These are phyloP conservation scores for Eurotiales sp. DNA, from an alignment of 2,329 filamentous ascomycete genomes.

Conservation along the genomic window DNA sequence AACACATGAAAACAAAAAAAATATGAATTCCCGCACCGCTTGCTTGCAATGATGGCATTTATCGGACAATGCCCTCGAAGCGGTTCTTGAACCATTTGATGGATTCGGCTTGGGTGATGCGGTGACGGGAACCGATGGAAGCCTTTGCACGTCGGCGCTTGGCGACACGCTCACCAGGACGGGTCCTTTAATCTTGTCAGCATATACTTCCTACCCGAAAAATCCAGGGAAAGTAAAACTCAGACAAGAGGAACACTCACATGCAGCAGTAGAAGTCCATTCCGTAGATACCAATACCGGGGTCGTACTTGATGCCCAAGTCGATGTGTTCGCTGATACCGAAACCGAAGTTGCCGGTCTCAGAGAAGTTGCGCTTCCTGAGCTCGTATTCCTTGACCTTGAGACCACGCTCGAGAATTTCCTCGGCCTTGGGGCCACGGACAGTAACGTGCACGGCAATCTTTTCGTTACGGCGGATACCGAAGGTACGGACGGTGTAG, in stretches of 20 bases:
- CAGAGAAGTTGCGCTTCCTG: slow-evolving; percentile 98
- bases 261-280: slow-evolving; percentile 99
- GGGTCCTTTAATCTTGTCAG: slow-evolving; percentile 58
- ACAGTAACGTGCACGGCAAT: slow-evolving; percentile 99
- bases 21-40: slow-evolving; percentile 15
- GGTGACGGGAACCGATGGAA: slow-evolving; percentile 81
- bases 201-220: neutral
- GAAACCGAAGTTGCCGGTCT: slow-evolving; percentile 99
- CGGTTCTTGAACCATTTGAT: slow-evolving; percentile 96
- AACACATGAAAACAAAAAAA: slow-evolving; percentile 16
- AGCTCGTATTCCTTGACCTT: slow-evolving; percentile 99
- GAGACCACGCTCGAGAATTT: slow-evolving; percentile 99
- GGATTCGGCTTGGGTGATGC: slow-evolving; percentile 91
- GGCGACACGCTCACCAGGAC: slow-evolving; percentile 95
- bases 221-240: neutral
- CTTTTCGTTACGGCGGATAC: slow-evolving; percentile 99
- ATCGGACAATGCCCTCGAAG: slow-evolving; percentile 99
- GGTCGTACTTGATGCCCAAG: slow-evolving; percentile 99
- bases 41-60: slow-evolving; percentile 48
- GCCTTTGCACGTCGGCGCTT: slow-evolving; percentile 88
- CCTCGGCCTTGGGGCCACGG: slow-evolving; percentile 98
- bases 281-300: slow-evolving; percentile 96
- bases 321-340: slow-evolving; percentile 99
- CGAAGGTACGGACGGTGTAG: slow-evolving; percentile 99
- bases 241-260: slow-evolving; percentile 56